Conservation (phyloP, 2,329 filamentous ascomycete species). For the Chalara sp. region DNA sequence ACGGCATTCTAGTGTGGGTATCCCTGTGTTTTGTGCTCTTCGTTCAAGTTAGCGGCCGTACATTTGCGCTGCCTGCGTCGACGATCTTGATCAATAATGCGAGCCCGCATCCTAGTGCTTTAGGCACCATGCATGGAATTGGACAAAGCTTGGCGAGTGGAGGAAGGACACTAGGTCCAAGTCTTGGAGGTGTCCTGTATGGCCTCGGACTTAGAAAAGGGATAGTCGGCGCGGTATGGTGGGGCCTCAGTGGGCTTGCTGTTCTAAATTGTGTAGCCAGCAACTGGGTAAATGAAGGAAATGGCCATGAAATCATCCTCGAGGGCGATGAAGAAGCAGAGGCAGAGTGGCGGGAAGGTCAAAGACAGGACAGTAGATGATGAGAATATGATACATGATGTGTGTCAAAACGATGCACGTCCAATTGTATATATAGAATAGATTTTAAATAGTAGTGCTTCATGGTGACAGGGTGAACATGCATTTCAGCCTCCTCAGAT, state of each 20-base stretch:
- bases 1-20: constrained; percentile 21
- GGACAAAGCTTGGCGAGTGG: constrained; percentile 53
- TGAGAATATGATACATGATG: too few relatives aligned
- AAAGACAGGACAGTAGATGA: too few relatives aligned
- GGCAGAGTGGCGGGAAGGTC: constrained; percentile 10
- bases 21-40: constrained; percentile 34
- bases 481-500: too few relatives aligned
- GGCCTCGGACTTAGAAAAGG: constrained; percentile 51
- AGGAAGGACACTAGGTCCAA: constrained; percentile 52
- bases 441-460: too few relatives aligned
- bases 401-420: too few relatives aligned
- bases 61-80: constrained; percentile 35
- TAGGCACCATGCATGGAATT: constrained; percentile 50
- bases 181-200: constrained; percentile 52
- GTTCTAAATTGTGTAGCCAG: constrained; percentile 44
- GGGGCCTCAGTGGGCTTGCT: constrained; percentile 43
- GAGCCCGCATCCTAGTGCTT: constrained; percentile 49
- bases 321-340: constrained; percentile 31
- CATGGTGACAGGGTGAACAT: too few relatives aligned
- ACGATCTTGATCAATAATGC: constrained; percentile 42
- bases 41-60: constrained; percentile 66
- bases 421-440: too few relatives aligned
- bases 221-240: constrained; percentile 39
- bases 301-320: constrained; percentile 3
- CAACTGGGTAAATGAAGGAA: constrained; percentile 37